Evolutionary conservation across 75 land plant genomes (phyloP), one percentile per base, ranked within the genome.

Genomic region (Picea glauca): DNA sequence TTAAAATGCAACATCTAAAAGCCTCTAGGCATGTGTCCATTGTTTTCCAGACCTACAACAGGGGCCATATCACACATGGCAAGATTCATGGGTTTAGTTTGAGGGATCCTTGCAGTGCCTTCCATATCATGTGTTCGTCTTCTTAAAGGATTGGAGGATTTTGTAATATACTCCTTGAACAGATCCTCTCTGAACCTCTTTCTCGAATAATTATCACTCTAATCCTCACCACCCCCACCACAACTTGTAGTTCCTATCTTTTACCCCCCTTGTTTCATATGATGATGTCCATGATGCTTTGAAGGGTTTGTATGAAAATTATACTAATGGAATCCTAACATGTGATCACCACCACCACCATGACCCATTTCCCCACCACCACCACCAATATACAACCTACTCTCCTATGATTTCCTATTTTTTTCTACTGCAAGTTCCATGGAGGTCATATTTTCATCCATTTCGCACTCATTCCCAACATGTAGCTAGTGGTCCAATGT

Each of bases 1-100:
- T 81, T 81, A 43, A 91, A 88, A 5, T 93, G 93, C 3, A 93
- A 84, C 95, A 93, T 93, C 95, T 93, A 93, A 62, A 93, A 86
- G 18, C 93, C 82, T 20, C 90, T 90, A 18, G 78, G 87, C 82
- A 86, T 68, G 50, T 77, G 63, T 35, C 86, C 82, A 50, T 79
- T 86, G 61, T 80, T 87, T 9, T 80, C 62, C 12, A 83, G 77
- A 17, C 82, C 84, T n/a, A 75, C 72, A 1, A 76, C 78, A 26
- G 82, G 78, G 31, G 87, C 89, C 59, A 78, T 81, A 6, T 90
- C 90, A 87, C 91, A 88, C 90, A 88, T 85, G 77, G 90, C 83
- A 58, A 60, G 43, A 3, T 58, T 18, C 12, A 15, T 58, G 20
- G 20, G 62, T 33, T 56, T 78, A 26, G 63, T 72, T 58, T n/a